Percentiles rank a stretch among this genome's conserved stretches.
Evolutionary conservation across 371 early-diverging fungal genomes (phyloP).

Genomic region (Rhizomucor pusillus): DNA sequence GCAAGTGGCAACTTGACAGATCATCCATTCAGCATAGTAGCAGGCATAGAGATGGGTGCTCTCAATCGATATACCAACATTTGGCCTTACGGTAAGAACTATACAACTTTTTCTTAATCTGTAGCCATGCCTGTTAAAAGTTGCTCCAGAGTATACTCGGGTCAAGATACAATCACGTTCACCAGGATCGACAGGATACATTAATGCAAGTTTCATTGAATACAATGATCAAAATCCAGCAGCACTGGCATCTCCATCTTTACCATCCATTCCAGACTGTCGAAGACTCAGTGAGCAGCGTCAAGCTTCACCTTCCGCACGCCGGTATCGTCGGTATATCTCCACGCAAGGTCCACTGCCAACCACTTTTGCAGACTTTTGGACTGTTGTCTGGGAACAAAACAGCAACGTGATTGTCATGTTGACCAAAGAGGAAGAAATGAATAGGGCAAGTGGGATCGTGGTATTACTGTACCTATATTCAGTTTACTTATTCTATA

Average conservation of each 20-base stretch:
- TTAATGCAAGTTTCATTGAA: slow-evolving; percentile 70
- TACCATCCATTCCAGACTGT: slow-evolving; percentile 14
- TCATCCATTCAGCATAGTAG: slow-evolving; percentile 59
- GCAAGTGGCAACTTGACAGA: slow-evolving; percentile 33
- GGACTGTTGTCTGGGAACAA: slow-evolving; percentile 90
- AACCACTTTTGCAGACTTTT: slow-evolving; percentile 83
- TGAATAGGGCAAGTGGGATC: slow-evolving; percentile 61
- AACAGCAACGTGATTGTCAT: slow-evolving; percentile 76
- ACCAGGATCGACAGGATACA: slow-evolving; percentile 61
- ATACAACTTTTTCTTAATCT: too few species aligned
- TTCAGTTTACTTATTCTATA: too few species aligned
- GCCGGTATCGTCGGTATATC: slow-evolving; percentile 60
- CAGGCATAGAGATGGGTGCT: slow-evolving; percentile 64
- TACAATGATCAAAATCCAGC: slow-evolving; percentile 22
- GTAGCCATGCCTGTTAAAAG: too few species aligned
- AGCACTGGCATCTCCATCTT: slow-evolving; percentile 4
- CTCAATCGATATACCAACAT: slow-evolving; percentile 79
- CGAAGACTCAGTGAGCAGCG: slow-evolving; percentile 20
- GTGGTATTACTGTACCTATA: background rate
- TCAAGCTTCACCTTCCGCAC: slow-evolving; percentile 1
- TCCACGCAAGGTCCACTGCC: slow-evolving; percentile 89
- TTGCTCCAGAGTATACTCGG: slow-evolving; percentile 48
- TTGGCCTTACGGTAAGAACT: slow-evolving; percentile 65
- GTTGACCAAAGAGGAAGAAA: slow-evolving; percentile 86
- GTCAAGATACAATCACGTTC: slow-evolving; percentile 34